Evolutionary conservation across 805 yeast genomes (phyloP), one percentile per base, ranked within the genome.

Genomic region (Saturnispora mendoncae): DNA sequence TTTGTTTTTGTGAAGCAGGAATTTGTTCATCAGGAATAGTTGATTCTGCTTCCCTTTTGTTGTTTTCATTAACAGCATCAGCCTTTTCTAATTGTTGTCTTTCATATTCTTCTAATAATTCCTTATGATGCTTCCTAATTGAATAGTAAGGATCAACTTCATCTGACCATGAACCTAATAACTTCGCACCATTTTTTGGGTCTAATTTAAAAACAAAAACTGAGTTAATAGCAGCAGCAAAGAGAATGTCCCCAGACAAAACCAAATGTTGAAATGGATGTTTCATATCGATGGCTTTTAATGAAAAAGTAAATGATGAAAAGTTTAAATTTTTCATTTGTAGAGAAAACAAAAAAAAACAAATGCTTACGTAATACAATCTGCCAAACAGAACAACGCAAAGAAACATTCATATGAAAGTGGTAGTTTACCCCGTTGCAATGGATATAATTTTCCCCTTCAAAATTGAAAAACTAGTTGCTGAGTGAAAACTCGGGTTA

Each of bases 251-350:
- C 4, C 53, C 52, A 50, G 65, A 70, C n/a, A 72, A 50, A 3
- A 69, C 52, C 2, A 78, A 56, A 28, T 74, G 65, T 54, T 82
- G 90, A 54, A 77, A 74, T 14, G 92, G 92, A 53, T 84, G 88
- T 51, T 78, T 78, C 76, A 80, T 58, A 17, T 7, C 25, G 24
- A 23, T 23, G 26, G n/a, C n/a, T n/a, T n/a, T n/a, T n/a, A n/a
- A n/a, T n/a, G n/a, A n/a, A n/a, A n/a, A n/a, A n/a, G n/a, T n/a
- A n/a, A n/a, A n/a, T n/a, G n/a, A n/a, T n/a, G n/a, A n/a, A n/a
- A n/a, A n/a, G n/a, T n/a, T n/a, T n/a, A n/a, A n/a, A n/a, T n/a
- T n/a, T n/a, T n/a, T n/a, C n/a, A n/a, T n/a, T n/a, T n/a, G n/a
- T n/a, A n/a, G n/a, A n/a, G n/a, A n/a, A n/a, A n/a, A n/a, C n/a